Base-by-base conservation (phyloP, 164 flowering plant species). In the Hamamelis virginiana region DNA sequence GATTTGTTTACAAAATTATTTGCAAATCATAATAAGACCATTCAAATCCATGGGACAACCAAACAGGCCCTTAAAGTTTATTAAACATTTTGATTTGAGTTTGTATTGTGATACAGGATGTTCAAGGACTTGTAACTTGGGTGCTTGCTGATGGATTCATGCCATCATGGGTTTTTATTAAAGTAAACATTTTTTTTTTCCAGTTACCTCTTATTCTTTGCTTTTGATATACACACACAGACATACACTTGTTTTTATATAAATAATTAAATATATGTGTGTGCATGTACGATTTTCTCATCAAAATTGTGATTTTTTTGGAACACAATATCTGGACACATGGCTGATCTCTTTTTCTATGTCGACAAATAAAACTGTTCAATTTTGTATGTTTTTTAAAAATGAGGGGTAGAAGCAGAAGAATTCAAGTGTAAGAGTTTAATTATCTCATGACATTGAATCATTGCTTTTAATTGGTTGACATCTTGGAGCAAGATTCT, bases 101-200 rank as follows among this genome's bases (percentile, higher is more conserved):
- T 73, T 68, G 14, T 57, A 6, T 72, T 68, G 26, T 80, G 52
- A 62, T 62, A 67, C 87, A 95, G 99, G 98, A 96, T 65, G 80
- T 96, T 74, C 99, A 96, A 81, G 97, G 94, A 41, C 95, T 96
- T 76, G 91, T 89, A 22, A 90, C 91, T 16, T 96, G 99, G 99
- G 98, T 96, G 46, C 95, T 92, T 81, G 95, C 86, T 58, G 97
- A 96, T 64, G 99, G 98, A 12, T 78, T 81, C 75, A 90, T 90
- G 97, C 99, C 98, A 9, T 84, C 98, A 11, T 96, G 98, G 99
- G 83, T 84, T 44, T 93, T 96, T 77, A 83, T 96, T 50, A 91
- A 92, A 80, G 99, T 95, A 75, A 69, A 56, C 0, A 58, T 45
- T 41, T 52, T 50, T 67, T 21, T 64, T 64, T 65, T 27, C 28